phyloP scores from a whole-genome alignment of 2,329 filamentous ascomycete species.

The Biscogniauxia mediterranea region DNA sequence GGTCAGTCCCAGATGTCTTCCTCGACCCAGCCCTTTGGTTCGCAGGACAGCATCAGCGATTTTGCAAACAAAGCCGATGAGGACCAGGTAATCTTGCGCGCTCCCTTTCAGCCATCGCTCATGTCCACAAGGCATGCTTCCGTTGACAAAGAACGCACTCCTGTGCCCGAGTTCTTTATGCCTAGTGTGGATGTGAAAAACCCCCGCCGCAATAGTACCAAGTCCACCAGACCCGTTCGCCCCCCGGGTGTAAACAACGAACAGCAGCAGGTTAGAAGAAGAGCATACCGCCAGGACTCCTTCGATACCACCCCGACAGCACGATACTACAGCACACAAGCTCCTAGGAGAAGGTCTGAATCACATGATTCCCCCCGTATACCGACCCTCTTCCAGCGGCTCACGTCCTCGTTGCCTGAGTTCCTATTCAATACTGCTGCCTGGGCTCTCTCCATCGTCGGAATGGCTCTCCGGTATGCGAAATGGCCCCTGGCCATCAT shows the following conservation, averaged over 20 bases:
- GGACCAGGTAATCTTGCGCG: constrained; percentile 52
- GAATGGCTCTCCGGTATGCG: constrained; percentile 57
- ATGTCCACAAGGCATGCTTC: constrained; percentile 27
- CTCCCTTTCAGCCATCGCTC: constrained; percentile 55
- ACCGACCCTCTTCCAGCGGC: constrained; percentile 28
- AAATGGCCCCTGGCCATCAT: constrained; percentile 64
- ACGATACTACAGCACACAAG: constrained; percentile 7
- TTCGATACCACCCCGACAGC: constrained; percentile 21
- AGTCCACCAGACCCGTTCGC: constrained; percentile 35
- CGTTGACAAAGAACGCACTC: constrained; percentile 36
- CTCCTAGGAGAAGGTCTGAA: constrained; percentile 4
- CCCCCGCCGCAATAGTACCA: constrained; percentile 35
- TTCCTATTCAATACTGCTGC: constrained; percentile 39
- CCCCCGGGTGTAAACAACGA: constrained; percentile 28
- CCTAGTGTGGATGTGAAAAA: constrained; percentile 45
- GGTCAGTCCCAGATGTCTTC: constrained; percentile 49
- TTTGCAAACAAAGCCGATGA: constrained; percentile 54
- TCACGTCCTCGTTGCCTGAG: constrained; percentile 37
- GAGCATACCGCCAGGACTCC: constrained; percentile 23
- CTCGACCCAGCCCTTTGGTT: constrained; percentile 42
- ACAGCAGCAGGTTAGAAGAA: constrained; percentile 28
- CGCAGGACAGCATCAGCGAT: constrained; percentile 56
- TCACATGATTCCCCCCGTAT: constrained; percentile 13
- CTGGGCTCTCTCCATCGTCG: constrained; percentile 57
- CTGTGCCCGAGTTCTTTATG: constrained; percentile 55